Evolutionary conservation across 2,329 filamentous ascomycete genomes (phyloP).

Genomic region (Aspergillus sp.): DNA sequence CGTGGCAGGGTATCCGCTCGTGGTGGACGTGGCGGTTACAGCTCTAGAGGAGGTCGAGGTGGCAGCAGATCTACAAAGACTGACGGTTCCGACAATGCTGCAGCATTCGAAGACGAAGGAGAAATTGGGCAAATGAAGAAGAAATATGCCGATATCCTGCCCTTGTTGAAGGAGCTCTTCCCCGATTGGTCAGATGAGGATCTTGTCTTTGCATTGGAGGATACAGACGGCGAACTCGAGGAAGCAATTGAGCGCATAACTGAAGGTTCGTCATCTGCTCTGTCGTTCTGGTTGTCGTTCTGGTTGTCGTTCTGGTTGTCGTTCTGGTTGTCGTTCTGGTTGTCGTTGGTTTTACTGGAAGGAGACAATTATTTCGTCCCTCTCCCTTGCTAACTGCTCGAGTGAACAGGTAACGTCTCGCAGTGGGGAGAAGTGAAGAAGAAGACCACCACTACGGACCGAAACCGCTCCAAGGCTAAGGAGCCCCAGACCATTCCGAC

Average conservation of each 20-base stretch:
- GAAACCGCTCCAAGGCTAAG: constrained; percentile 40
- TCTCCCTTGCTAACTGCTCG: not conserved
- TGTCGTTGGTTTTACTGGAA: no score
- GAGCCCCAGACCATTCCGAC: constrained; percentile 29
- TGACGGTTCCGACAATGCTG: constrained; percentile 57
- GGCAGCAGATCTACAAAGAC: constrained; percentile 62
- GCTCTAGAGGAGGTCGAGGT: constrained; percentile 61
- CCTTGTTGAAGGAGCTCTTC: constrained; percentile 84
- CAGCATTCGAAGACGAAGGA: constrained; percentile 68
- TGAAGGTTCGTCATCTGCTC: constrained; percentile 31
- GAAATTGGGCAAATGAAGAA: constrained; percentile 89
- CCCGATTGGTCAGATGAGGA: constrained; percentile 93
- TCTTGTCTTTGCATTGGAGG: constrained; percentile 83
- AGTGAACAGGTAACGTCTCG: constrained; percentile 39
- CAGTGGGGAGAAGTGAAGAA: constrained; percentile 48
- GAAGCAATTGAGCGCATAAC: constrained; percentile 45
- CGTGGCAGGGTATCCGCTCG: constrained; percentile 86
- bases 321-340: no score
- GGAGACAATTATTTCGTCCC: no score
- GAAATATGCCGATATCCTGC: constrained; percentile 71
- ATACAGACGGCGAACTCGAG: constrained; percentile 48
- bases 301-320: no score
- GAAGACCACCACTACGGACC: constrained; percentile 36
- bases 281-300: no score
- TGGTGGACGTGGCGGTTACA: constrained; percentile 72